Base-by-base conservation (phyloP, 192 early-diverging fungal species). In the Chytriomyces sp. region DNA sequence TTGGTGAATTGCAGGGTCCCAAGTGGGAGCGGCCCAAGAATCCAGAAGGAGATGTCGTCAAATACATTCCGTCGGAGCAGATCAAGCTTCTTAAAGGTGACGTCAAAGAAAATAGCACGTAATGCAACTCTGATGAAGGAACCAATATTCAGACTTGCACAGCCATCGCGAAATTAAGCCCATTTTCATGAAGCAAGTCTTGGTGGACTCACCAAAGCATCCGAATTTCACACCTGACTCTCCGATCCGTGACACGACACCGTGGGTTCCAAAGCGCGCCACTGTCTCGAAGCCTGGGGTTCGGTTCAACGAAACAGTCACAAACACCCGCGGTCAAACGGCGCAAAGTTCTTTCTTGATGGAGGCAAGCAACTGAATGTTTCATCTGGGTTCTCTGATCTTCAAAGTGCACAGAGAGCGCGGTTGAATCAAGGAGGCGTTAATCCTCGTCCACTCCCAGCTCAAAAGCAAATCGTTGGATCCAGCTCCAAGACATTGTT, bases 61-160 rank as follows among this genome's bases (percentile, higher is more conserved):
- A 88, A 38, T 88, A 85, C 66, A 86, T 88, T 56, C 86, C 86
- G 0, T 69, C 69, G 12, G 82, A 82, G 70, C 84, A 86, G 38
- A 74, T 88, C 2, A 88, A 88, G 74, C 59, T 88, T 4, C 44
- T 88, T 38, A 86, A 83, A 83, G 86, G 86, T 84, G 73, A 3
- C 2, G 5, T 40, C 26, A 39, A 25, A 17, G 36, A 25, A 26
- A 36, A 52, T 72, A 8, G 37, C 56, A 32, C 12, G 32, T 64
- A 4, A 33, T 64, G 10, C 61, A 63, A n/a, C 19, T 37, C 7
- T 72, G 30, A 17, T 7, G 8, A 14, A 25, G 28, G 7, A 44
- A 22, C 37, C n/a, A 12, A 39, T 14, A 49, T 39, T 4, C 41
- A 86, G 85, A 86, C 73, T 73, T 82, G 52, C 82, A 84, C 39